Evolutionary conservation across 208 protist species (phyloP).

Genomic region (Naegleria lovaniensis): DNA sequence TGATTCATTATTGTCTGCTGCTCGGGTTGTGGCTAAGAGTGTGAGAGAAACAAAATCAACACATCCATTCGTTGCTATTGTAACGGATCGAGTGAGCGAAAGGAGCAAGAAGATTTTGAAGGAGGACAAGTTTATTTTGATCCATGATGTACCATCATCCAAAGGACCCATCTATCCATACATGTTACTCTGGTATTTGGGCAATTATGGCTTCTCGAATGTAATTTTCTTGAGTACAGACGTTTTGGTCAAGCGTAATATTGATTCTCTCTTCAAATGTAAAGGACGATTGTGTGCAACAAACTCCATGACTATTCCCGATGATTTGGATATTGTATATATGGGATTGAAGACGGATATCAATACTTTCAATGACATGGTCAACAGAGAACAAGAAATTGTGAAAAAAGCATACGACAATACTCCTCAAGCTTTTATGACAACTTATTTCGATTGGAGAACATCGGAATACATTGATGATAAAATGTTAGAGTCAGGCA

Average conservation of each 20-base stretch:
- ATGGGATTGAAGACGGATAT: neutral
- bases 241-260: neutral
- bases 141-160: neutral
- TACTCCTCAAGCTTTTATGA: neutral
- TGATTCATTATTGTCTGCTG: neutral
- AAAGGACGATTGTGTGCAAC: neutral
- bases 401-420: neutral
- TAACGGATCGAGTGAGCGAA: neutral
- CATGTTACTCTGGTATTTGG: neutral
- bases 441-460: neutral
- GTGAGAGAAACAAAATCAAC: neutral
- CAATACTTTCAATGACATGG: neutral
- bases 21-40: neutral
- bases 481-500: neutral
- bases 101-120: neutral
- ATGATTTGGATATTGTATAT: neutral
- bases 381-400: neutral
- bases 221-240: neutral
- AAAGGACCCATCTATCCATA: neutral
- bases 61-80: neutral
- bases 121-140: neutral
- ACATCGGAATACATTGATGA: neutral
- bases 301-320: neutral
- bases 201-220: neutral
- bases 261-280: neutral